phyloP scores from a whole-genome alignment of 768 basidiomycete genomes.

The Clitopilus passeckerianus region DNA sequence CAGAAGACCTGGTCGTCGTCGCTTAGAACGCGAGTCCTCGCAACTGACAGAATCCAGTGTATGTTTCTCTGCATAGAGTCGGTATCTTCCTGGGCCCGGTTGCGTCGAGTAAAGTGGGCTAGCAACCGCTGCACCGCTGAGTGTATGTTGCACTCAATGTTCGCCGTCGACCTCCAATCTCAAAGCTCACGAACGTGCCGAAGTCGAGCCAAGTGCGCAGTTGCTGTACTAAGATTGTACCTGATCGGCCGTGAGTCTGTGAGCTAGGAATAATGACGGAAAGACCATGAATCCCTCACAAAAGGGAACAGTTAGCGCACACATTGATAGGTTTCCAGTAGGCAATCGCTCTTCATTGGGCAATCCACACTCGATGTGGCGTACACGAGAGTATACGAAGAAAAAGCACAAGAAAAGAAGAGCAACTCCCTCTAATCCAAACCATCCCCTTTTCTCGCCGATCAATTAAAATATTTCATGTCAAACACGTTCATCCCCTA shows the following conservation, averaged over 20 bases:
- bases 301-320: no score
- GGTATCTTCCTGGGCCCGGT: not conserved
- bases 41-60: not conserved
- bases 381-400: not conserved
- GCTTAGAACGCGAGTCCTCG: not conserved
- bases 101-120: not conserved
- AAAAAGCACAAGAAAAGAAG: not conserved
- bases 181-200: not conserved
- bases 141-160: not conserved
- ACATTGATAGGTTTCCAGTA: not conserved
- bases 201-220: not conserved
- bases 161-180: not conserved
- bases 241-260: not conserved
- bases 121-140: not conserved
- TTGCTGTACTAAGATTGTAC: not conserved
- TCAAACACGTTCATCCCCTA: conserved; percentile 1
- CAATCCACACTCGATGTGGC: conserved; percentile 6
- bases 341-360: not conserved
- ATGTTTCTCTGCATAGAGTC: not conserved
- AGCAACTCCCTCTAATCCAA: not conserved
- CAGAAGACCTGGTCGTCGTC: not conserved
- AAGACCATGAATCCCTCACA: not conserved
- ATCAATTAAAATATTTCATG: not conserved
- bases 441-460: not conserved
- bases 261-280: not conserved